Conservation (phyloP, 2,329 filamentous ascomycete species). For the Apiospora arundinis region DNA sequence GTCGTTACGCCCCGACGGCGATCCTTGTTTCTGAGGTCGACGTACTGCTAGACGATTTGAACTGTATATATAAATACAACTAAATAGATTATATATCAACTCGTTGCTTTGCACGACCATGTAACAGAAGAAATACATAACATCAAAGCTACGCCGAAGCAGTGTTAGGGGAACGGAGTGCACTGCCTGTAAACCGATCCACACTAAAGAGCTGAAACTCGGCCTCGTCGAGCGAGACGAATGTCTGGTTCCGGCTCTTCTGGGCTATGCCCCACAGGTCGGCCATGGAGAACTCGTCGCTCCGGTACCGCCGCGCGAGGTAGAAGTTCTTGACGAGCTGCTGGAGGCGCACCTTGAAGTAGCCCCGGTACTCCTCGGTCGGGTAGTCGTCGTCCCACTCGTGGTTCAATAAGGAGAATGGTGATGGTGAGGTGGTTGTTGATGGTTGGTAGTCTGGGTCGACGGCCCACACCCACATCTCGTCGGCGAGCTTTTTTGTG, state of each 20-base stretch:
- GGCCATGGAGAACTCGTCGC: conserved; percentile 13
- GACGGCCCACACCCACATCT: conserved; percentile 20
- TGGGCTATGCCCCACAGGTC: conserved; percentile 13
- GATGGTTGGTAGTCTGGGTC: conserved; percentile 14
- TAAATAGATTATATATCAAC: background rate
- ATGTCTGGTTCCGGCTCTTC: conserved; percentile 4
- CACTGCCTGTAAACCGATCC: background rate
- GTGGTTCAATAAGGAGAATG: too few relatives aligned
- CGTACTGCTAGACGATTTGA: background rate
- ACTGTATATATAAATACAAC: background rate
- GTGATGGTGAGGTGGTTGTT: background rate
- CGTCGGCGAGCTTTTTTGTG: background rate
- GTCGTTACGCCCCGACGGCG: too few relatives aligned
- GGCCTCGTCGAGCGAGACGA: conserved; percentile 6
- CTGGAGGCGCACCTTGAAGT: conserved; percentile 10
- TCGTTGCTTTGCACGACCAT: background rate
- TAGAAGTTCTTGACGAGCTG: conserved; percentile 23
- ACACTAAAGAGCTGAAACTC: background rate
- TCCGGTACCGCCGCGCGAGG: background rate
- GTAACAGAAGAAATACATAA: too few relatives aligned
- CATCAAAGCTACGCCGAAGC: too few relatives aligned
- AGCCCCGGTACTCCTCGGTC: conserved; percentile 11
- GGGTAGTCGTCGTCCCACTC: background rate
- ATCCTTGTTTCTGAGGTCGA: background rate
- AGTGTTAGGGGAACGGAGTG: too few relatives aligned